Evolutionary conservation across 2,329 filamentous ascomycete genomes (phyloP).

Genomic region (Akanthomyces lecanii): DNA sequence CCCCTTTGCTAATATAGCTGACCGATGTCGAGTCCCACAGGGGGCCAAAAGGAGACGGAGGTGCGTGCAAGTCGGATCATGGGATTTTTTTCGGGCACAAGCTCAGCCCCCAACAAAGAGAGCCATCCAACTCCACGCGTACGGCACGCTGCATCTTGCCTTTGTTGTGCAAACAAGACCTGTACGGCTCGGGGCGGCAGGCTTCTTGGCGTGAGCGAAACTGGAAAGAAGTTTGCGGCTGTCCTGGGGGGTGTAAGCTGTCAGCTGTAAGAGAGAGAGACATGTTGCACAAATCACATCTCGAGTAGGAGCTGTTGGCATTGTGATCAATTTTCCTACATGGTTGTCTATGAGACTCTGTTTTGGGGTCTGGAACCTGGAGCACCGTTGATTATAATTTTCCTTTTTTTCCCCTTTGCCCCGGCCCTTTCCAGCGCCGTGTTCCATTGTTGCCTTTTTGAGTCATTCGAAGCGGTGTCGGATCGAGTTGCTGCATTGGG

Average conservation of each 20-base stretch:
- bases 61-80: conserved; percentile 7
- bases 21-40: conserved; percentile 7
- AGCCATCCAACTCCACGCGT: neutral
- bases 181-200: too few relatives aligned
- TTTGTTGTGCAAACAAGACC: too few relatives aligned
- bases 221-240: too few relatives aligned
- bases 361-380: too few relatives aligned
- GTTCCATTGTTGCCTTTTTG: neutral
- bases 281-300: neutral
- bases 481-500: conserved; percentile 8
- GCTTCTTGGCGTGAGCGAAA: too few relatives aligned
- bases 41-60: conserved; percentile 1
- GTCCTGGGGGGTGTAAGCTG: neutral
- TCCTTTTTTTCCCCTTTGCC: neutral
- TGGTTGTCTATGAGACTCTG: neutral
- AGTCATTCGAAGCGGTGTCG: conserved; percentile 11
- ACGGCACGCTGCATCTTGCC: neutral
- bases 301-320: neutral
- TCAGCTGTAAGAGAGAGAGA: neutral
- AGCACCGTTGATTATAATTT: neutral
- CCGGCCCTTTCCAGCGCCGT: neutral
- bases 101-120: neutral
- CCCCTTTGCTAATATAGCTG: conserved; percentile 1
- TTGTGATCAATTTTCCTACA: neutral
- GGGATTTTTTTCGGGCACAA: neutral